Evolutionary conservation across 148 eudicot genomes (phyloP).

Genomic region (Arbutus unedo): DNA sequence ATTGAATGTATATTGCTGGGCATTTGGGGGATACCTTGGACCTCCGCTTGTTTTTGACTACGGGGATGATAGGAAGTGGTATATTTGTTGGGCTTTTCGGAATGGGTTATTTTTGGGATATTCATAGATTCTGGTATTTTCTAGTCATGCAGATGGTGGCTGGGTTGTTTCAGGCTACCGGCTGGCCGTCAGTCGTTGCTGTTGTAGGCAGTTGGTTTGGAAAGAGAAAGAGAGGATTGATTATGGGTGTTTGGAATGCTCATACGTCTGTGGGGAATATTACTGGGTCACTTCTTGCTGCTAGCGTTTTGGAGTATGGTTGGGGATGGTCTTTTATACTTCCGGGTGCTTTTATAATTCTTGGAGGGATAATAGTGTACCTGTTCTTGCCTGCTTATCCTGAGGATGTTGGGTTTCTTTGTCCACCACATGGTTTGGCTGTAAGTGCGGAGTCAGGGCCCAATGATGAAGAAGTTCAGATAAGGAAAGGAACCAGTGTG

Average conservation of each 20-base stretch:
- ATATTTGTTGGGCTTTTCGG: slow-evolving; percentile 85
- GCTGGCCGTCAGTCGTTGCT: slow-evolving; percentile 99
- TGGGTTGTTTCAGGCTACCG: slow-evolving; percentile 94
- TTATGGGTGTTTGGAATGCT: slow-evolving; percentile 99
- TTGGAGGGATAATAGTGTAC: slow-evolving; percentile 70
- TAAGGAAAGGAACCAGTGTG: slow-evolving; percentile 22
- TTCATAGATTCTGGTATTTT: slow-evolving; percentile 74
- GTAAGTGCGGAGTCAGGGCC: slow-evolving; percentile 22
- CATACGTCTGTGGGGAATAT: slow-evolving; percentile 96
- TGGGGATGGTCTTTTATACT: slow-evolving; percentile 97
- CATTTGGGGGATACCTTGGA: slow-evolving; percentile 86
- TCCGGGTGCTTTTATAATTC: slow-evolving; percentile 63
- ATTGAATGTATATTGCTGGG: slow-evolving; percentile 87
- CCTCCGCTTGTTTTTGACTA: slow-evolving; percentile 69
- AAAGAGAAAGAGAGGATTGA: slow-evolving; percentile 84
- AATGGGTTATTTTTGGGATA: slow-evolving; percentile 74
- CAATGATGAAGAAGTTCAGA: slow-evolving; percentile 46
- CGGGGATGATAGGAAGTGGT: slow-evolving; percentile 95
- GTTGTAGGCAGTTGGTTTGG: slow-evolving; percentile 98
- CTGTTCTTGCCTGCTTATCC: slow-evolving; percentile 88
- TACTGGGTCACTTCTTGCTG: slow-evolving; percentile 82
- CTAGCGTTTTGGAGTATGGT: slow-evolving; percentile 79
- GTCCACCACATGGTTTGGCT: slow-evolving; percentile 40
- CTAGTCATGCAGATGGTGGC: slow-evolving; percentile 84
- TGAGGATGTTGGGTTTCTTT: slow-evolving; percentile 77